A percentile compares a stretch with the other conserved stretches of the same genome.
These are phyloP conservation scores for Oropetium thomaeum DNA, from an alignment of 176 grass and related monocot genomes.

Conservation along the genomic window DNA sequence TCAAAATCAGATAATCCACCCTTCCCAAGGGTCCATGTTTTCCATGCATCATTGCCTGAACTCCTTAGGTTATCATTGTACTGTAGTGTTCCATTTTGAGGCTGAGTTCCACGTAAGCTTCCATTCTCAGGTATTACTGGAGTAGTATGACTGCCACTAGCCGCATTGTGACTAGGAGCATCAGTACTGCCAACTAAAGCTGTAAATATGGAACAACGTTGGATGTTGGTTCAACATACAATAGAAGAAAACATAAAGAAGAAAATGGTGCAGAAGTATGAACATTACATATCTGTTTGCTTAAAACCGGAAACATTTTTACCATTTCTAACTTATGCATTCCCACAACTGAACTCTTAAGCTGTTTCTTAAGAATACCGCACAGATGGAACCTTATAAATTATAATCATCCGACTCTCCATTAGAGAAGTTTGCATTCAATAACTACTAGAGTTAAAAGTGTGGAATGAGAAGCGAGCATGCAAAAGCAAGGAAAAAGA, in stretches of 20 bases:
- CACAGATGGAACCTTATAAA: not conserved
- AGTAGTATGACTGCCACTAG: slow-evolving; percentile 20
- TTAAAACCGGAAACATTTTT: not conserved
- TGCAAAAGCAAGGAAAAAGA: slow-evolving; percentile 10
- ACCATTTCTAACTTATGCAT: not conserved
- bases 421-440: not conserved
- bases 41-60: slow-evolving; percentile 42
- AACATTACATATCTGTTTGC: not conserved
- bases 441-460: not conserved
- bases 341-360: not conserved
- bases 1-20: slow-evolving; percentile 54
- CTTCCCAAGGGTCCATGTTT: slow-evolving; percentile 55
- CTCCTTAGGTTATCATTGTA: slow-evolving; percentile 29
- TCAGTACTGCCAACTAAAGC: slow-evolving; percentile 21
- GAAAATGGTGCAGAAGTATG: not conserved
- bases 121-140: slow-evolving; percentile 16
- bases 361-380: not conserved
- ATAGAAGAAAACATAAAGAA: slow-evolving; percentile 10
- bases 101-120: slow-evolving; percentile 30
- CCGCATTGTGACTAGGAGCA: not conserved
- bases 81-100: slow-evolving; percentile 43
- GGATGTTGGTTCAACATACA: slow-evolving; percentile 7
- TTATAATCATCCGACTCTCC: not conserved
- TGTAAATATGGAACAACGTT: slow-evolving; percentile 31
- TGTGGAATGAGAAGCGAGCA: not conserved